Evolutionary conservation across 805 yeast species (phyloP).

Genomic region (Cyberlindnera petersonii): DNA sequence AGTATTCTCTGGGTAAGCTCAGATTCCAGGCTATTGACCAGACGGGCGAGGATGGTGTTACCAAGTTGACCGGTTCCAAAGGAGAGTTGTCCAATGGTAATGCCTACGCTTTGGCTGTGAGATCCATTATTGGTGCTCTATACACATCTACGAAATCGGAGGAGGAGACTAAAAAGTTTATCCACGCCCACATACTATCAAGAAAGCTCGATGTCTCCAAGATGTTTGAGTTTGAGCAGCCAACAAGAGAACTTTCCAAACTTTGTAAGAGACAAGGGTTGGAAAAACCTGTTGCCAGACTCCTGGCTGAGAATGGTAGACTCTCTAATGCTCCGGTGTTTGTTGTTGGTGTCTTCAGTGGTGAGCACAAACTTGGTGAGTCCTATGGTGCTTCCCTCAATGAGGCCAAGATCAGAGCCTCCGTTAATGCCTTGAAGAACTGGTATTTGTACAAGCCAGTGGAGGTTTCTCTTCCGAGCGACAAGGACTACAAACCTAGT

Average conservation of each 20-base stretch:
- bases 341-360: constrained; percentile 88
- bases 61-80: constrained; percentile 34
- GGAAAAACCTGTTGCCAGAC: constrained; percentile 70
- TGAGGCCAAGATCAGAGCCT: constrained; percentile 91
- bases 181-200: constrained; percentile 72
- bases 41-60: constrained; percentile 47
- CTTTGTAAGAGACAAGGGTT: constrained; percentile 74
- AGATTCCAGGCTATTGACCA: constrained; percentile 41
- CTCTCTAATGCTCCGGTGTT: constrained; percentile 76
- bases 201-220: constrained; percentile 71
- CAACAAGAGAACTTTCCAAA: constrained; percentile 77
- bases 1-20: constrained; percentile 65
- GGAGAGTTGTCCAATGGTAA: constrained; percentile 27
- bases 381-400: constrained; percentile 87
- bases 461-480: constrained; percentile 60
- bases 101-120: constrained; percentile 64
- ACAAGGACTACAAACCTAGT: constrained; percentile 36
- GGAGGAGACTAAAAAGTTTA: constrained; percentile 57
- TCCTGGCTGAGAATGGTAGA: constrained; percentile 93
- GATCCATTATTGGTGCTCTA: constrained; percentile 79
- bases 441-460: constrained; percentile 91
- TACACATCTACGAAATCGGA: constrained; percentile 66
- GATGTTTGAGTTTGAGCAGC: constrained; percentile 78
- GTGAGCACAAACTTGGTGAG: constrained; percentile 80
- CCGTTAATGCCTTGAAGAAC: constrained; percentile 83